Percentiles rank a stretch among this genome's conserved stretches.
phyloP scores from a whole-genome alignment of 352 stramenopile species.

The Globisporangium parvum region DNA sequence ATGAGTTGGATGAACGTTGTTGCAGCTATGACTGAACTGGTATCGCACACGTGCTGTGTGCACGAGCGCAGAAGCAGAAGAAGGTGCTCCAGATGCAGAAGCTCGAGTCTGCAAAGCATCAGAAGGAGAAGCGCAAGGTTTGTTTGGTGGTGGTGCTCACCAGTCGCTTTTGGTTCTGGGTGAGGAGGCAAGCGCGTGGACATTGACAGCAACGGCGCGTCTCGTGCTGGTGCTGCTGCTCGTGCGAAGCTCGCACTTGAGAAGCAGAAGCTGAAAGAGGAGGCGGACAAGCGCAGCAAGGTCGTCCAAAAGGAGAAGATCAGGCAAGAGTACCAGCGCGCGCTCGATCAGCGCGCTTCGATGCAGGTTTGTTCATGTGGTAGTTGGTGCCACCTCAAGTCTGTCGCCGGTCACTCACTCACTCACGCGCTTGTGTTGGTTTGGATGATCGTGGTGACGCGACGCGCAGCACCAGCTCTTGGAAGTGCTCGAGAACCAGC shows the following conservation, averaged over 20 bases:
- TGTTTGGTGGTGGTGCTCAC: no score
- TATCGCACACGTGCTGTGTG: not conserved
- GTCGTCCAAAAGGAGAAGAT: conserved; percentile 39
- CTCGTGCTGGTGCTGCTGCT: not conserved
- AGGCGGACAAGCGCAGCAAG: conserved; percentile 23
- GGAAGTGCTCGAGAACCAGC: conserved; percentile 28
- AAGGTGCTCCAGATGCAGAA: conserved; percentile 37
- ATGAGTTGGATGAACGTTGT: no score
- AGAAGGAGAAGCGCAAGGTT: conserved; percentile 54
- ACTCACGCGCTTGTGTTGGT: not conserved
- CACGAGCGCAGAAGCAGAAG: conserved; percentile 37
- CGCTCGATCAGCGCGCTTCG: conserved; percentile 20
- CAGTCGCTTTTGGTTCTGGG: no score
- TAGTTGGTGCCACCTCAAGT: no score
- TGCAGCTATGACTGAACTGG: no score
- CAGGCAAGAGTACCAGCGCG: conserved; percentile 33
- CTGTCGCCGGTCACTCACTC: not conserved
- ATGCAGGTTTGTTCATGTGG: no score
- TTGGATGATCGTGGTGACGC: not conserved
- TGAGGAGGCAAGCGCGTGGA: no score
- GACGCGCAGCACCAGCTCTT: conserved; percentile 29
- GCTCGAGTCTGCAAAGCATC: conserved; percentile 29
- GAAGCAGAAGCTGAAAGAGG: conserved; percentile 39
- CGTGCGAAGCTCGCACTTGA: conserved; percentile 26
- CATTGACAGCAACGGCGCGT: not conserved